phyloP scores from a whole-genome alignment of 2,329 filamentous ascomycete species.

The Gliomastix tumulicola region DNA sequence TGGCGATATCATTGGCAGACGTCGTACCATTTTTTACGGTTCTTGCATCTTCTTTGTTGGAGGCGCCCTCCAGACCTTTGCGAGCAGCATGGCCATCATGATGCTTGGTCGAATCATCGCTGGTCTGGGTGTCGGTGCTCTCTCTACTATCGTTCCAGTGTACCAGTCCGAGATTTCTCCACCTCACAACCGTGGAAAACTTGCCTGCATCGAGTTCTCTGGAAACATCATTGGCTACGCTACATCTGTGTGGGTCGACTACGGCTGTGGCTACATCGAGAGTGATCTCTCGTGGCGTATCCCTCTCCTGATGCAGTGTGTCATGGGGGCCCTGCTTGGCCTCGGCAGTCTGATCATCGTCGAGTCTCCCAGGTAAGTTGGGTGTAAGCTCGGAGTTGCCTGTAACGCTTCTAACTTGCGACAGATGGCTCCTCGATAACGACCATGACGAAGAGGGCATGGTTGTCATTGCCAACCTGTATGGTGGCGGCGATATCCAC shows the following conservation, averaged over 20 bases:
- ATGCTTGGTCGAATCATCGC: slow-evolving; percentile 74
- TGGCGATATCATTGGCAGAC: slow-evolving; percentile 84
- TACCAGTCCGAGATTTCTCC: slow-evolving; percentile 96
- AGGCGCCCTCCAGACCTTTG: slow-evolving; percentile 76
- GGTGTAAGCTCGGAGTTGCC: no score
- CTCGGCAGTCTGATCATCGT: slow-evolving; percentile 88
- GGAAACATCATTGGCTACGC: slow-evolving; percentile 96
- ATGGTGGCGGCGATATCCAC: slow-evolving; percentile 92
- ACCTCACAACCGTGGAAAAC: slow-evolving; percentile 88
- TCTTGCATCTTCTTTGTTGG: slow-evolving; percentile 82
- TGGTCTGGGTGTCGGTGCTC: slow-evolving; percentile 78
- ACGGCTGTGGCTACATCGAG: slow-evolving; percentile 87
- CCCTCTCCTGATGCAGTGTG: slow-evolving; percentile 83
- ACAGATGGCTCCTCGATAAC: slow-evolving; percentile 94
- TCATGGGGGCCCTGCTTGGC: slow-evolving; percentile 85
- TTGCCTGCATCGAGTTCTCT: slow-evolving; percentile 96
- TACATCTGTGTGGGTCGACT: slow-evolving; percentile 97
- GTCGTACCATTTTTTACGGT: slow-evolving; percentile 87
- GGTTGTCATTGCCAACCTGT: slow-evolving; percentile 94
- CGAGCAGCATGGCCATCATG: slow-evolving; percentile 87
- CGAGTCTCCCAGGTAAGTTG: slow-evolving; percentile 77
- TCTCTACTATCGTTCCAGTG: slow-evolving; percentile 87
- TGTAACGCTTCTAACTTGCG: no score
- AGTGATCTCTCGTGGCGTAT: slow-evolving; percentile 84
- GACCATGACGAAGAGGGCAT: slow-evolving; percentile 98